Conservation (phyloP, 257 asterid genomes). For the Plantago elongata region DNA sequence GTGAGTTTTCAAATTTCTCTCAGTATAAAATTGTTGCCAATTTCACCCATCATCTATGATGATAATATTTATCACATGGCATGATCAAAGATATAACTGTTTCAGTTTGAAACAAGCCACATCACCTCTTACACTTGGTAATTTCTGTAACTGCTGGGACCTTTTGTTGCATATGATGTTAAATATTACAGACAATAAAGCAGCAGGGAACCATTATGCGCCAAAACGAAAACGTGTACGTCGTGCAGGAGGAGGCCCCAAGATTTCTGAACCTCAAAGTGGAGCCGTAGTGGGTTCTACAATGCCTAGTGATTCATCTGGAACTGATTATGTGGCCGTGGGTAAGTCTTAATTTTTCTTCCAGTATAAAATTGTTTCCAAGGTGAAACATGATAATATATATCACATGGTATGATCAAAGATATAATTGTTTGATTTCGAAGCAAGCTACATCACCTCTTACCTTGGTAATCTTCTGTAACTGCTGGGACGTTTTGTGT, state of each 20-base stretch:
- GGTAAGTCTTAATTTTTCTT: constrained; percentile 35
- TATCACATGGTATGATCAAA: no score
- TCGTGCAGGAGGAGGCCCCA: constrained; percentile 40
- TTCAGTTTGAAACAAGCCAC: not conserved
- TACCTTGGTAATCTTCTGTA: no score
- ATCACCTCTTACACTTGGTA: not conserved
- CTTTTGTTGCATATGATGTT: constrained; percentile 10
- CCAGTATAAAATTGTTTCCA: no score
- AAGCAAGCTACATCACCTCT: no score
- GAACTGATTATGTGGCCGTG: constrained; percentile 44
- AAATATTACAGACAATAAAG: constrained; percentile 41
- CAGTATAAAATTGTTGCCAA: no score
- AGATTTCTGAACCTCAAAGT: constrained; percentile 40
- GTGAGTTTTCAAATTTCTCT: no score
- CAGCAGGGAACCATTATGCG: constrained; percentile 39
- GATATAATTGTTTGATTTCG: no score
- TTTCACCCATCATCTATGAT: no score
- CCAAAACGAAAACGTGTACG: constrained; percentile 61
- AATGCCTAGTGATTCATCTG: constrained; percentile 42
- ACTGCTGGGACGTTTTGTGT: no score
- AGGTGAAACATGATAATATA: no score
- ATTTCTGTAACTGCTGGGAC: not conserved
- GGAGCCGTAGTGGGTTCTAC: constrained; percentile 26
- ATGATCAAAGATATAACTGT: no score
- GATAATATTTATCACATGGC: no score